phyloP scores from a whole-genome alignment of 2,329 filamentous ascomycete species.

The Coleophoma crateriformis region DNA sequence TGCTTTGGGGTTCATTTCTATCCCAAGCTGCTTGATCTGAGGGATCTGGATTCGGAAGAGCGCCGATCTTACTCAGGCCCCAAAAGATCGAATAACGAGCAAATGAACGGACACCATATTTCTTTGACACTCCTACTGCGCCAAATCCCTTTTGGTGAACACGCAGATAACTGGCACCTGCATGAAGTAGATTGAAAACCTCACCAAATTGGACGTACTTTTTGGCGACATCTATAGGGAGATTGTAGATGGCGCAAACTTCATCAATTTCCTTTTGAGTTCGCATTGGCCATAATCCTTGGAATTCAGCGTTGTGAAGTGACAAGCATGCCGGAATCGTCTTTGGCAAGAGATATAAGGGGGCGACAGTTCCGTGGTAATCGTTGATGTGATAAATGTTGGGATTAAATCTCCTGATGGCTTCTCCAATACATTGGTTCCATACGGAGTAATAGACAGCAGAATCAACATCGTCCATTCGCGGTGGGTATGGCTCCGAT shows the following conservation, averaged over 20 bases:
- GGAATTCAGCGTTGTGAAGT: constrained; percentile 65
- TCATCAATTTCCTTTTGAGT: constrained; percentile 55
- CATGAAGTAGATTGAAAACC: constrained; percentile 61
- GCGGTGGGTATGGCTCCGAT: constrained; percentile 57
- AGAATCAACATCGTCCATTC: constrained; percentile 65
- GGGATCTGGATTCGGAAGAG: constrained; percentile 66
- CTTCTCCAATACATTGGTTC: constrained; percentile 64
- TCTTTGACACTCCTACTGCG: constrained; percentile 62
- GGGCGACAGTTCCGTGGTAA: constrained; percentile 58
- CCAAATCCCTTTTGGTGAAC: constrained; percentile 64
- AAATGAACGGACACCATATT: constrained; percentile 62
- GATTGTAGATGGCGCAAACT: constrained; percentile 60
- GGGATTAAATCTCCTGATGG: constrained; percentile 55
- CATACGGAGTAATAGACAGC: constrained; percentile 66
- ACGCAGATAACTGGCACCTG: constrained; percentile 57
- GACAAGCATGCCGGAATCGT: constrained; percentile 58
- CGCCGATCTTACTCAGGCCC: constrained; percentile 60
- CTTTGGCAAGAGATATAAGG: constrained; percentile 55
- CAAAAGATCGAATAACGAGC: constrained; percentile 66
- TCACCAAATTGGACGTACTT: constrained; percentile 64
- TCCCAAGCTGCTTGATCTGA: constrained; percentile 47
- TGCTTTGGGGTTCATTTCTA: constrained; percentile 58
- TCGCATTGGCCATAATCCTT: constrained; percentile 64
- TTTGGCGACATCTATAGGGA: constrained; percentile 48
- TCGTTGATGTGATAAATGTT: constrained; percentile 65